A percentile compares a stretch with the other conserved stretches of the same genome.
These are phyloP conservation scores for Colletotrichum somersetense DNA, from an alignment of 2,329 filamentous ascomycete genomes.

Conservation along the genomic window DNA sequence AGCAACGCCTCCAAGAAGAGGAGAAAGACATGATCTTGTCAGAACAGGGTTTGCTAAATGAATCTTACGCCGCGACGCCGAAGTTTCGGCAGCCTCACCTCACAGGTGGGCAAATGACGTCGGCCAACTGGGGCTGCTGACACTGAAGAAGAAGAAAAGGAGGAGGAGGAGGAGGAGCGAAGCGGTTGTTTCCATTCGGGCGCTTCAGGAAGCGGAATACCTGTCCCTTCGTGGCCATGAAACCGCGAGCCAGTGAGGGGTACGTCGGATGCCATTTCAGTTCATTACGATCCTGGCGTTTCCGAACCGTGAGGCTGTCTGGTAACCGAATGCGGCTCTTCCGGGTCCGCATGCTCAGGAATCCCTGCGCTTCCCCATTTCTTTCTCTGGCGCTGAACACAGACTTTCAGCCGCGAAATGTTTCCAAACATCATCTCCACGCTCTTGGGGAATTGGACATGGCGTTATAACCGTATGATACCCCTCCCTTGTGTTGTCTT, in stretches of 20 bases:
- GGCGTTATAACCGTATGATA: slow-evolving; percentile 35
- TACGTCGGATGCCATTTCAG: background rate
- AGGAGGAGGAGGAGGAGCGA: background rate
- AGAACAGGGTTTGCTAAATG: slow-evolving; percentile 19
- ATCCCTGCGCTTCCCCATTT: background rate
- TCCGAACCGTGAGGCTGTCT: slow-evolving; percentile 9
- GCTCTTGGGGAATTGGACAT: slow-evolving; percentile 11
- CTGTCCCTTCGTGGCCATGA: slow-evolving; percentile 1
- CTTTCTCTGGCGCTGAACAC: slow-evolving; percentile 15
- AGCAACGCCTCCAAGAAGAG: slow-evolving; percentile 37
- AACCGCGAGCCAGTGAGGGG: background rate
- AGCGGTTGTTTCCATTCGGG: background rate
- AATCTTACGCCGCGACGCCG: slow-evolving; percentile 22
- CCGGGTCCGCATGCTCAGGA: background rate
- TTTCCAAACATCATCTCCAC: slow-evolving; percentile 4
- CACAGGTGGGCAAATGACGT: slow-evolving; percentile 17
- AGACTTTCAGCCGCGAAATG: slow-evolving; percentile 31
- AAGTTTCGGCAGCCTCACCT: slow-evolving; percentile 36
- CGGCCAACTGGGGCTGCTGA: slow-evolving; percentile 9
- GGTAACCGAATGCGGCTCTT: slow-evolving; percentile 33
- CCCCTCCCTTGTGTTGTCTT: slow-evolving; percentile 22
- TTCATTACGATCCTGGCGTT: slow-evolving; percentile 14
- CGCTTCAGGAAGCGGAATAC: background rate
- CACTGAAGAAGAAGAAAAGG: slow-evolving; percentile 12
- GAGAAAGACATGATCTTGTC: slow-evolving; percentile 36